Evolutionary conservation across 106 monocot genomes (phyloP).

Genomic region (Phalaenopsis aphrodite): DNA sequence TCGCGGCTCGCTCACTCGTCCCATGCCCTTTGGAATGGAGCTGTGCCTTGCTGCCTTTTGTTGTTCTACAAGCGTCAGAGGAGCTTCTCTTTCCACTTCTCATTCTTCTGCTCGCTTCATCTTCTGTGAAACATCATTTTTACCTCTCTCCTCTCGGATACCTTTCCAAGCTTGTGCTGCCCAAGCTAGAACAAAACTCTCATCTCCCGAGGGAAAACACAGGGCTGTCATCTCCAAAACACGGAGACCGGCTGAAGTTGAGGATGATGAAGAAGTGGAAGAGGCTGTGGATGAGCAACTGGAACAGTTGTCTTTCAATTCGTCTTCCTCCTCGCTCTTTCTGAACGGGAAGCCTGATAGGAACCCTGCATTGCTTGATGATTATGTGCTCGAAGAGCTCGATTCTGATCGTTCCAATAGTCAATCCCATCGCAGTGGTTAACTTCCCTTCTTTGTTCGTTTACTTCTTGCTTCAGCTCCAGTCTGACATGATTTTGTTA

Average conservation of each 20-base stretch:
- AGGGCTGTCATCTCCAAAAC: neutral
- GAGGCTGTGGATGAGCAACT: slow-evolving; percentile 20
- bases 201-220: neutral
- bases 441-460: neutral
- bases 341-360: slow-evolving; percentile 80
- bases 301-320: slow-evolving; percentile 4
- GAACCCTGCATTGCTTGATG: slow-evolving; percentile 58
- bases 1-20: neutral
- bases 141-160: neutral
- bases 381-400: slow-evolving; percentile 80
- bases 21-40: slow-evolving; percentile 6
- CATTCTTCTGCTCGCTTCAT: slow-evolving; percentile 4
- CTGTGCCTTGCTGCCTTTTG: neutral
- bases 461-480: neutral
- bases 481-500: neutral
- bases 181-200: neutral
- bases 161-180: neutral
- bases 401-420: slow-evolving; percentile 16
- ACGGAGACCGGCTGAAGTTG: neutral
- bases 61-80: neutral
- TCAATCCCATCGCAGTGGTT: slow-evolving; percentile 69
- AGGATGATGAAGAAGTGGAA: slow-evolving; percentile 11
- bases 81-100: neutral
- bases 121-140: neutral
- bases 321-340: slow-evolving; percentile 38